phyloP scores from a whole-genome alignment of 2,329 filamentous ascomycete species.

The Rhinocladiella mackenziei region DNA sequence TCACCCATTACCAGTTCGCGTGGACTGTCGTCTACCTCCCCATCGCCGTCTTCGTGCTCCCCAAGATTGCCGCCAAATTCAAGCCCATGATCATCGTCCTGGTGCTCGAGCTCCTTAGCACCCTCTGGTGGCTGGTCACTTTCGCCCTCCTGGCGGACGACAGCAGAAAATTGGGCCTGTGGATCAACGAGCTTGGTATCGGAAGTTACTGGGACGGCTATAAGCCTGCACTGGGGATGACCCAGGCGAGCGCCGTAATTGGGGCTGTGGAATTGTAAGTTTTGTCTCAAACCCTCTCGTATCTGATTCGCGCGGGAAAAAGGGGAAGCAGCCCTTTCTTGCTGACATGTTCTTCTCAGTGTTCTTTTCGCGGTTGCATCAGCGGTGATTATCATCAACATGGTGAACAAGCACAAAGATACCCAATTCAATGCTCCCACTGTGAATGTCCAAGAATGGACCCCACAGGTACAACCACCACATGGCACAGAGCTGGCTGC shows the following conservation, averaged over 20 bases:
- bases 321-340: too few species aligned
- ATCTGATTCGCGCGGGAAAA: too few species aligned
- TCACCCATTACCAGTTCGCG: slow-evolving; percentile 2
- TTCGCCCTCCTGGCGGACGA: slow-evolving; percentile 8
- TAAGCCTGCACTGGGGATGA: not conserved
- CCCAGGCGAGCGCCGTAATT: slow-evolving; percentile 4
- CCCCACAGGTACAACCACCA: too few species aligned
- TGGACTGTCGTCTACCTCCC: slow-evolving; percentile 12
- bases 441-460: slow-evolving; percentile 1
- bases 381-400: not conserved
- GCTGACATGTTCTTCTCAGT: not conserved
- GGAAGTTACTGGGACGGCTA: too few species aligned
- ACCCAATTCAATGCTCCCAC: not conserved
- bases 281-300: too few species aligned
- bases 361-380: slow-evolving; percentile 4
- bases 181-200: slow-evolving; percentile 1
- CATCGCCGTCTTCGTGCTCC: slow-evolving; percentile 2
- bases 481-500: too few species aligned
- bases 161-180: not conserved
- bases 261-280: slow-evolving; percentile 13
- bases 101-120: slow-evolving; percentile 7
- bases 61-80: not conserved
- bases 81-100: slow-evolving; percentile 6
- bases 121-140: slow-evolving; percentile 12
- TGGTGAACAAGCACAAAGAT: not conserved